Base-by-base conservation (phyloP, 2,329 filamentous ascomycete species). In the Rhynchosporium graminicola region DNA sequence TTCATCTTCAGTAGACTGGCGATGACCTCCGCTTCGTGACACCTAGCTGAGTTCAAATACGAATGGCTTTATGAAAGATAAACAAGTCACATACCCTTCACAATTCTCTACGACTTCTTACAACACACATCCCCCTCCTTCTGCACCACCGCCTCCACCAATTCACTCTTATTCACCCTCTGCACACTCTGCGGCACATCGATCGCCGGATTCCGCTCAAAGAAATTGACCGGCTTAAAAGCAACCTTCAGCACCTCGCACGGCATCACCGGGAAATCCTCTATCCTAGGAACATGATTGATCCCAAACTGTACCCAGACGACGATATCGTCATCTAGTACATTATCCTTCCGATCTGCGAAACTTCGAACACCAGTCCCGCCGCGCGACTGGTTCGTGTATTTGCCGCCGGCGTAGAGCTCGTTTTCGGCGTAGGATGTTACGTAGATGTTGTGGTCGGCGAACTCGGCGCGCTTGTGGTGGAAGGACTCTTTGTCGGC, bases 261-360 rank as follows among this genome's bases (percentile, higher is more conserved):
- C 0, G 86, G 86, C 87, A 89, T 89, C 46, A 89, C 83, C 0
- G 86, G 86, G 74, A 88, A 89, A 70, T 89, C 86, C 70, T 88
- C 86, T 29, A 84, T 79, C 5, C 86, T 77, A 0, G 85, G 85
- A 31, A 87, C 83, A 66, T 89, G 87, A 40, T 87, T 89, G 31
- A 87, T 82, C 20, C 86, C 78, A 69, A 81, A 81, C 3, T 83
- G 81, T 20, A 84, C 79, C 82, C 82, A 87, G 4, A 87, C 74
- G 1, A 87, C 82, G 46, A 85, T 78, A 47, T 85, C 80, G 26
- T 79, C 75, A 63, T 87, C 75, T 73, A 80, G 68, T 33, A 80
- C 77, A 67, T 79, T 71, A 51, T 82, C 76, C 36, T 80, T 74
- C 77, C 85, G 42, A 76, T 77, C 67, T 77, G 79, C 52, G 83